Evolutionary conservation across 257 asterid species (phyloP), one percentile per base, ranked within the genome.

Genomic region (Forsythia viridissima): DNA sequence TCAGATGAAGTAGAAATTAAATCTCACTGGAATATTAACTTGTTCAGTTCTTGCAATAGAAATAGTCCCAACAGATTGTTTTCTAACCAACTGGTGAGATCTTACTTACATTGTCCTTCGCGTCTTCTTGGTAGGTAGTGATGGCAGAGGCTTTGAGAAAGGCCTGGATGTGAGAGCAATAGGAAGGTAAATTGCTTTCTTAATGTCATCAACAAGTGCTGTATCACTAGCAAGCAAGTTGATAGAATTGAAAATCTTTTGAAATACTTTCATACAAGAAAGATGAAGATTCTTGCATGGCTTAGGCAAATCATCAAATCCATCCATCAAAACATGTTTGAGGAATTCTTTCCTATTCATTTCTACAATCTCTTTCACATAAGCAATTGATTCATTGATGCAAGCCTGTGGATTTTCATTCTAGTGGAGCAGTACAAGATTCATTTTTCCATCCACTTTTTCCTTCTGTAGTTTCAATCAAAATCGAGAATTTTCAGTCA

Each of bases 111-210:
- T 44, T 16, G 41, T 24, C 43, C 20, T 16, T 76, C 1, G 4
- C 21, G 18, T 81, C 40, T 40, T 73, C 40, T 30, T 40, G 12
- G 59, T 9, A 55, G 79, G 71, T 41, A 59, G 1, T 11, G 55
- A n/a, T 24, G 79, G 76, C 3, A 46, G 11, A 21, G 79, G 75
- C 41, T 79, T 76, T 36, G 68, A 4, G 5, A 79, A 8, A 9
- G 82, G 79, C 37, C 38, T 39, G 15, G 82, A 44, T 44, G 52
- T 65, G 6, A 38, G 71, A 21, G 11, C 20, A 65, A 88, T 76
- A 4, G 94, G 92, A 76, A 88, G 80, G 57, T 84, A 88, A 57
- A 84, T 83, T 21, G 92, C 89, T 84, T 79, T 87, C 37, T 88
- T 79, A 8, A 86, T 86, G n/a, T 83, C 89, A 18, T 85, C 80